Percentiles rank a stretch among this genome's conserved stretches.
Conservation (phyloP, 192 early-diverging fungal species). For the Anaeromyces robustus region DNA sequence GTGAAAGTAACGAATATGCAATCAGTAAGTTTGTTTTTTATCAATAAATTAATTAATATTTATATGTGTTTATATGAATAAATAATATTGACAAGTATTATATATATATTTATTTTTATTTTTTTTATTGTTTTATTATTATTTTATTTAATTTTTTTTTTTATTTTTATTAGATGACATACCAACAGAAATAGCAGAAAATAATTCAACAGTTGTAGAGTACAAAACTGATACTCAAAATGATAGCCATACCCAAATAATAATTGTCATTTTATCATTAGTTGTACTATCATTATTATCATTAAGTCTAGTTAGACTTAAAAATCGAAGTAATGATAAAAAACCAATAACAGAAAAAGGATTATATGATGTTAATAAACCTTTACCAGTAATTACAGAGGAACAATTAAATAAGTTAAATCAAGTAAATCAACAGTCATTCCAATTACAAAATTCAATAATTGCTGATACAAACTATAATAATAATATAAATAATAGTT, state of each 20-base stretch:
- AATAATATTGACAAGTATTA: no score
- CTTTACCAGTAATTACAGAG: neutral
- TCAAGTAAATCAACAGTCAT: neutral
- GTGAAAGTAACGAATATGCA: no score
- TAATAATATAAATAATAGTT: neutral
- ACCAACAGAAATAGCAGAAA: no score
- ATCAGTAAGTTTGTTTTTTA: no score
- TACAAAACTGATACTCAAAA: no score
- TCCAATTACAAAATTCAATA: neutral
- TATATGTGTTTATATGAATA: no score
- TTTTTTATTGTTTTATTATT: no score
- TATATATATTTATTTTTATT: no score
- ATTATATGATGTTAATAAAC: neutral
- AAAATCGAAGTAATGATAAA: neutral
- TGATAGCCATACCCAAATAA: neutral
- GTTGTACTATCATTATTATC: neutral
- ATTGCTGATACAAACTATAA: neutral
- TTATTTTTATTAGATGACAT: no score
- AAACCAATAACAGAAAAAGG: neutral
- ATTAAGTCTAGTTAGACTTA: neutral
- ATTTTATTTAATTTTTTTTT: no score
- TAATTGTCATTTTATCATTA: neutral
- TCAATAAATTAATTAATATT: no score
- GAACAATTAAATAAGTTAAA: neutral
- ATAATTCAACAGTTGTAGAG: no score